Evolutionary conservation across 345 rosid genomes (phyloP).

Genomic region (Bruguiera gymnorhiza): DNA sequence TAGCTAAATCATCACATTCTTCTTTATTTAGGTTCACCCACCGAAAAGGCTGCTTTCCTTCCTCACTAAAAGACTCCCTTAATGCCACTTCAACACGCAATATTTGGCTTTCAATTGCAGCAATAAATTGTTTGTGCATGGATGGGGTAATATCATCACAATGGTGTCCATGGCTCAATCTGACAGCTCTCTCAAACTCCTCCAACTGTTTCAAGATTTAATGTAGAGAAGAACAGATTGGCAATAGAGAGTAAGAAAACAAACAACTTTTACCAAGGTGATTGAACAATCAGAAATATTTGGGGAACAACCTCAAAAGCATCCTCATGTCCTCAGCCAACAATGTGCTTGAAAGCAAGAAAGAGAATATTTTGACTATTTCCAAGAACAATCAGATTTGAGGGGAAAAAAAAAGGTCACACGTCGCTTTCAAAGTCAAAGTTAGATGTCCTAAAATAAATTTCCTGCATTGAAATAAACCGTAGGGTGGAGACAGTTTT

Average conservation of each 20-base stretch:
- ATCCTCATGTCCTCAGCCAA: neutral
- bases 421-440: no score
- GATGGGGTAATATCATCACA: slow-evolving; percentile 47
- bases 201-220: slow-evolving; percentile 56
- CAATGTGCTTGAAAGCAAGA: neutral
- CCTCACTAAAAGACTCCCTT: slow-evolving; percentile 45
- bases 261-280: neutral
- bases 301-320: neutral
- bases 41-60: slow-evolving; percentile 64
- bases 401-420: no score
- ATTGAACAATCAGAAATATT: neutral
- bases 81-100: slow-evolving; percentile 53
- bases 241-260: neutral
- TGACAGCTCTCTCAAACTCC: slow-evolving; percentile 76
- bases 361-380: no score
- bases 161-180: slow-evolving; percentile 52
- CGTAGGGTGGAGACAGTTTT: no score
- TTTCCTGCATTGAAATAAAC: no score
- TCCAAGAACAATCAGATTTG: no score
- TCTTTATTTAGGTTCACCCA: slow-evolving; percentile 74
- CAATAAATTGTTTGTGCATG: slow-evolving; percentile 67
- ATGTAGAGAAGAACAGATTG: slow-evolving; percentile 8
- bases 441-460: no score
- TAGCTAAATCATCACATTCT: slow-evolving; percentile 78
- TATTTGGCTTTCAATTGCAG: slow-evolving; percentile 70